A percentile compares a stretch with the other conserved stretches of the same genome.
Conservation (phyloP, 306 rosid genomes). For the Cucurbita ficifolia region DNA sequence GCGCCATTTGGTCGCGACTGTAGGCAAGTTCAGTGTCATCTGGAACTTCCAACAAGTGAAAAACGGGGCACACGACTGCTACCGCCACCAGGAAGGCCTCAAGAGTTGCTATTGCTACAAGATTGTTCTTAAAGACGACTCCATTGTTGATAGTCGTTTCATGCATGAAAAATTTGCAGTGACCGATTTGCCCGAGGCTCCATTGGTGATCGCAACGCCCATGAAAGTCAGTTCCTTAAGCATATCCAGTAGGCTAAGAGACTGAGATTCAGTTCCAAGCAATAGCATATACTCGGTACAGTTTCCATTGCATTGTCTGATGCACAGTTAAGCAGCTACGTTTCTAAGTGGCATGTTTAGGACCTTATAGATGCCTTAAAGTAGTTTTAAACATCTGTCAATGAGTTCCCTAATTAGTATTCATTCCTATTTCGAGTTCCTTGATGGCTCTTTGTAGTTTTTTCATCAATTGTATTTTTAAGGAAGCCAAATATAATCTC, state of each 20-base stretch:
- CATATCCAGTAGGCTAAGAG: conserved; percentile 60
- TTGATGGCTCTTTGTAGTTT: not conserved
- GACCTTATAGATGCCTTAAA: not conserved
- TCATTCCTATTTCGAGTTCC: not conserved
- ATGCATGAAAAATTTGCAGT: conserved; percentile 93
- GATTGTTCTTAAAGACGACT: conserved; percentile 89
- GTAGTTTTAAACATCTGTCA: not conserved
- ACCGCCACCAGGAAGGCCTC: conserved; percentile 72
- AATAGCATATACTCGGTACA: conserved; percentile 6
- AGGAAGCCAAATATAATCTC: not conserved
- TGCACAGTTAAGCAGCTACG: conserved; percentile 7
- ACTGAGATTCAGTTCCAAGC: not conserved
- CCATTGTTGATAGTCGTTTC: conserved; percentile 90
- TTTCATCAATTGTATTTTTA: not conserved
- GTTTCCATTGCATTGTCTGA: conserved; percentile 12
- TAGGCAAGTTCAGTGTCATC: conserved; percentile 93
- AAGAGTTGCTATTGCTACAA: conserved; percentile 97
- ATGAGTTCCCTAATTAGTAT: not conserved
- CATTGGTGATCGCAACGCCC: conserved; percentile 89
- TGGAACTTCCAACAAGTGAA: conserved; percentile 98
- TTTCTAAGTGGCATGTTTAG: conserved; percentile 5
- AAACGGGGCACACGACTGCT: conserved; percentile 82
- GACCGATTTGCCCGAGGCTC: conserved; percentile 90
- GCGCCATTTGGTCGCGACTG: conserved; percentile 92
- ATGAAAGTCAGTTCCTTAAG: conserved; percentile 97